Evolutionary conservation across 352 stramenopile genomes (phyloP), one percentile per base, ranked within the genome.

Genomic region (Phytophthora colocasiae): DNA sequence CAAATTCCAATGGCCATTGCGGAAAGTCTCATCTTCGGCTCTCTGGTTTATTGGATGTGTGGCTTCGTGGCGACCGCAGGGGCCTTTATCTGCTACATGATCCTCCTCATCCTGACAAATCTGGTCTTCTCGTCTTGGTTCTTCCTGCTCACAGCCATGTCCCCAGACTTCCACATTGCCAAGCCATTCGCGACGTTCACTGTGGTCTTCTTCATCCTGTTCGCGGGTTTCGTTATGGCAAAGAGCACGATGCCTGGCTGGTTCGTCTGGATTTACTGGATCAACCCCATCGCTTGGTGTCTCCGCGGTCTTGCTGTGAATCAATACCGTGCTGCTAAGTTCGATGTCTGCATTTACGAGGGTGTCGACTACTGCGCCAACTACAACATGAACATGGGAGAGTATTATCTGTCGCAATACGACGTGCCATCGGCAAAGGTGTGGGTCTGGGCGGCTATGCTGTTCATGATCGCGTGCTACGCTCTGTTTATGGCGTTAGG

Each of bases 181-280:
- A 80, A 89, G 43, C 77, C 80, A 2, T 24, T 89, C 2, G 40
- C 80, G 4, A 74, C 83, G 39, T 47, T 87, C 38, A 75, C 58
- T 6, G 58, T 89, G 8, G 34, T 67, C 5, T 56, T 91, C 55
- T 89, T 80, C 55, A 62, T 89, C 2, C 45, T 92, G 4, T 90
- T 89, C 44, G 73, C 64, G 2, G 80, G 80, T 56, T 90, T 89
- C 36, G 59, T 89, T 5, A 66, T 86, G 56, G 26, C 75, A 5
- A 81, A 81, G 41, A 58, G 63, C 17, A 58, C 71, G 8, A 87
- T 91, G 9, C 82, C 78, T 6, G 62, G 63, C 36, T 80, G 69
- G 45, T 77, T 78, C n/a, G 43, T 80, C n/a, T 90, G 80, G 81
- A 41, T 88, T n/a, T 89, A 86, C 68, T 87, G 72, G 66, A 68